Percentiles rank a stretch among this genome's conserved stretches.
These are phyloP conservation scores for Paramecium octaurelia DNA, from an alignment of 73 alveolate genomes.

Conservation along the genomic window DNA sequence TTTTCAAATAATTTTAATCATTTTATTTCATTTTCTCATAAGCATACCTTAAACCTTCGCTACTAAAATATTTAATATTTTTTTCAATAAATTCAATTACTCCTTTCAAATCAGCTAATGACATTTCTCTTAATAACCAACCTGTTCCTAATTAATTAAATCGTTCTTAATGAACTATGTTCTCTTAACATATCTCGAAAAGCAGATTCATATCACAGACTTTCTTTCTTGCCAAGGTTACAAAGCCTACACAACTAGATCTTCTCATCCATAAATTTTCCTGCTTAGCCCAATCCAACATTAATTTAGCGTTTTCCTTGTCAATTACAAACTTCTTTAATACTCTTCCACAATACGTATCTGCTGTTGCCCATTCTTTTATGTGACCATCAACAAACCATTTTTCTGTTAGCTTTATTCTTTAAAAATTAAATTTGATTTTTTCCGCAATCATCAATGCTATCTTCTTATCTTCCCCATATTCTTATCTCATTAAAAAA, in stretches of 20 bases:
- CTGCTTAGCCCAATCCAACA: constrained; percentile 36
- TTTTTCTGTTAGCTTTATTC: constrained; percentile 1
- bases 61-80: not conserved
- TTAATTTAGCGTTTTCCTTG: constrained; percentile 26
- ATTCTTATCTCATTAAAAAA: not conserved
- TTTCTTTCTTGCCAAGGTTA: not conserved
- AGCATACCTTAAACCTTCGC: constrained; percentile 43
- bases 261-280: constrained; percentile 53
- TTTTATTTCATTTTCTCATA: constrained; percentile 13
- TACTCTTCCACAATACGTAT: constrained; percentile 1
- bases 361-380: constrained; percentile 34
- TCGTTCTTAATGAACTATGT: constrained; percentile 13
- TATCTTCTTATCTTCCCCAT: constrained; percentile 39
- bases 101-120: not conserved
- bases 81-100: constrained; percentile 1
- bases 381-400: constrained; percentile 44
- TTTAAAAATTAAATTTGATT: not conserved
- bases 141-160: constrained; percentile 41
- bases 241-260: constrained; percentile 53
- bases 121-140: constrained; percentile 48
- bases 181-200: not conserved
- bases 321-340: not conserved
- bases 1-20: not conserved
- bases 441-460: not conserved
- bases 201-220: not conserved